Conservation (phyloP, 257 asterid species). For the Gynochthodes officinalis region DNA sequence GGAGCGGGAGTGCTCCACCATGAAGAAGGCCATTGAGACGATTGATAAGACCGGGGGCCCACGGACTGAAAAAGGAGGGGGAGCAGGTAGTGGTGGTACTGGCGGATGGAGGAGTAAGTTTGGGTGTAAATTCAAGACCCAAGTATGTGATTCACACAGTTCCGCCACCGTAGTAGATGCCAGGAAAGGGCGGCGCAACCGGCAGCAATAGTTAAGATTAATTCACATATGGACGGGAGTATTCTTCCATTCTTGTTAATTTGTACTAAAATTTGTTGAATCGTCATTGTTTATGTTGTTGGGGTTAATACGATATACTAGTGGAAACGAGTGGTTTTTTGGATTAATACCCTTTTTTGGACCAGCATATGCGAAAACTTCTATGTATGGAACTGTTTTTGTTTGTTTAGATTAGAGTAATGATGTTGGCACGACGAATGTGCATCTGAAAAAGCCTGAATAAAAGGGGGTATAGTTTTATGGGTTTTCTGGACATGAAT, state of each 20-base stretch:
- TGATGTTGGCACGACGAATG: background rate
- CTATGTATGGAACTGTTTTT: too few species aligned
- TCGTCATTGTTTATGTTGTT: constrained; percentile 10
- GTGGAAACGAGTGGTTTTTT: too few species aligned
- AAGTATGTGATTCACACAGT: constrained; percentile 92
- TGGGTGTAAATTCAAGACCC: constrained; percentile 88
- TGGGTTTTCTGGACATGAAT: constrained; percentile 9
- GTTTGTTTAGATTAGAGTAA: background rate
- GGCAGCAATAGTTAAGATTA: constrained; percentile 36
- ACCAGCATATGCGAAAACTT: too few species aligned
- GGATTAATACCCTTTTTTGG: too few species aligned
- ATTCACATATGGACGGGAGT: background rate
- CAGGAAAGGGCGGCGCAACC: constrained; percentile 45
- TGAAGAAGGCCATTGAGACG: constrained; percentile 67
- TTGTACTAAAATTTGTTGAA: constrained; percentile 11
- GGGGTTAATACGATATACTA: background rate
- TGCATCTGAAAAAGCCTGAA: constrained; percentile 13
- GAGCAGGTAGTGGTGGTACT: background rate
- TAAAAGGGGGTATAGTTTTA: constrained; percentile 10
- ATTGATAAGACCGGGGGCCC: constrained; percentile 47
- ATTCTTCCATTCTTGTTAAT: constrained; percentile 11
- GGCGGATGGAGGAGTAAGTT: constrained; percentile 68
- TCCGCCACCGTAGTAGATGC: constrained; percentile 59
- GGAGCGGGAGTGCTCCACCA: constrained; percentile 79
- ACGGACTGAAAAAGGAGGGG: constrained; percentile 28